Base-by-base conservation (phyloP, 2,329 filamentous ascomycete species). In the Calonectria crousiana region DNA sequence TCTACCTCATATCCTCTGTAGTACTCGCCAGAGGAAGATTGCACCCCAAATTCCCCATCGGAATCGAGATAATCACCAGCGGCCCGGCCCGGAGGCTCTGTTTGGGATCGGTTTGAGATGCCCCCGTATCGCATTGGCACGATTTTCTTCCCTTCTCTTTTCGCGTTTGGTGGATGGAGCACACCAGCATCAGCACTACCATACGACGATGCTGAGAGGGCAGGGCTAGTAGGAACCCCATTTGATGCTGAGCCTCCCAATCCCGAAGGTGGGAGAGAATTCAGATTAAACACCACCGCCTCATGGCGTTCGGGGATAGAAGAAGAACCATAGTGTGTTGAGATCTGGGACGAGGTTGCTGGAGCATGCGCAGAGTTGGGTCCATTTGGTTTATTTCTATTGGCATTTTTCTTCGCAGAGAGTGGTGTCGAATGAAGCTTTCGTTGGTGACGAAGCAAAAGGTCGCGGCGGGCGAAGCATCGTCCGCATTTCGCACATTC, bases 361-460 rank as follows among this genome's bases (percentile, higher is more conserved):
- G 18, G 8, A 47, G 10, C 44, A 47, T n/a, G 44, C n/a, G 18
- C n/a, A n/a, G 44, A 47, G n/a, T n/a, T 47, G 20, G n/a, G 41
- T 3, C 20, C 41, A 47, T 47, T 20, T 6, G 18, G 20, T 23
- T 47, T 47, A 13, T 23, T 23, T 47, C 9, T 23, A 13, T 23
- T 2, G 41, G 10, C 41, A 11, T n/a, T 18, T 23, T 23, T 47
- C n/a, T 47, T 47, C 20, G 20, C n/a, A 11, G 44, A 47, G 4
- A n/a, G 20, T 47, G 95, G 95, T 30, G 95, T 95, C 89, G 98
- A 95, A 84, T 99, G 97, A 60, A 99, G 91, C 89, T 99, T 99
- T 89, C 99, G 97, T 89, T 99, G 97, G 86, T 99, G 97, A 74
- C 97, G 92, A 78, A 99, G 88, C 70, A 99, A 90, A 78, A 99